Evolutionary conservation across 441 rosid species (phyloP).

Genomic region (Melianthus villosus): DNA sequence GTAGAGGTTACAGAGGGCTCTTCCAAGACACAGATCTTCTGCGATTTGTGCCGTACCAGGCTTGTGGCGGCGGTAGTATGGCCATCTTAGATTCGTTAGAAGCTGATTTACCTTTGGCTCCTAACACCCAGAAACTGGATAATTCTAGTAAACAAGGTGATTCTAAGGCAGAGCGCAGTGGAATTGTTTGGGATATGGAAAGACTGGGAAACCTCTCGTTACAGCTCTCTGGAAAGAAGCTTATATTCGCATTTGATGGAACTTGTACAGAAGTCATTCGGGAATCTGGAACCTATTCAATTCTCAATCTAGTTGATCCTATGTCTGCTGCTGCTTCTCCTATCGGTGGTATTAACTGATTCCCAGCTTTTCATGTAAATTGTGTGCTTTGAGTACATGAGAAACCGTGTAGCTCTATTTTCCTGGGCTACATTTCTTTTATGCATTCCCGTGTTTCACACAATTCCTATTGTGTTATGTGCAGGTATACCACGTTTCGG

Average conservation of each 20-base stretch:
- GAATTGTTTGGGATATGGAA: constrained; percentile 98
- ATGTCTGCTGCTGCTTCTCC: constrained; percentile 99
- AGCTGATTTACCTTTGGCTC: constrained; percentile 50
- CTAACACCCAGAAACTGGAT: constrained; percentile 55
- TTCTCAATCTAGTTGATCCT: constrained; percentile 98
- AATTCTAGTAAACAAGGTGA: constrained; percentile 59
- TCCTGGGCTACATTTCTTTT: not conserved
- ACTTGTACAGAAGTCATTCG: constrained; percentile 76
- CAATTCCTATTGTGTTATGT: constrained; percentile 7
- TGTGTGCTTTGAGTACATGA: not conserved
- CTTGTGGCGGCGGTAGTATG: constrained; percentile 99
- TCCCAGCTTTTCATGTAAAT: not conserved
- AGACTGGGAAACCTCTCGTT: constrained; percentile 68
- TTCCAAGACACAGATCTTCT: constrained; percentile 92
- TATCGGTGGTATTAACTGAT: constrained; percentile 56
- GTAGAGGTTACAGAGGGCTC: constrained; percentile 96
- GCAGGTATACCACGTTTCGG: constrained; percentile 97
- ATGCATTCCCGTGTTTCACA: not conserved
- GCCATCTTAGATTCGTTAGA: constrained; percentile 93
- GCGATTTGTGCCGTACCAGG: constrained; percentile 96
- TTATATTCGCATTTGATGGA: constrained; percentile 98
- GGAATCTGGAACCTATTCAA: constrained; percentile 61
- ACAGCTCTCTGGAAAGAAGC: constrained; percentile 96
- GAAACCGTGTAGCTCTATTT: not conserved
- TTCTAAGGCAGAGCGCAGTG: constrained; percentile 88